Base-by-base conservation (phyloP, 257 asterid genomes). In the Solanum pinnatisectum region DNA sequence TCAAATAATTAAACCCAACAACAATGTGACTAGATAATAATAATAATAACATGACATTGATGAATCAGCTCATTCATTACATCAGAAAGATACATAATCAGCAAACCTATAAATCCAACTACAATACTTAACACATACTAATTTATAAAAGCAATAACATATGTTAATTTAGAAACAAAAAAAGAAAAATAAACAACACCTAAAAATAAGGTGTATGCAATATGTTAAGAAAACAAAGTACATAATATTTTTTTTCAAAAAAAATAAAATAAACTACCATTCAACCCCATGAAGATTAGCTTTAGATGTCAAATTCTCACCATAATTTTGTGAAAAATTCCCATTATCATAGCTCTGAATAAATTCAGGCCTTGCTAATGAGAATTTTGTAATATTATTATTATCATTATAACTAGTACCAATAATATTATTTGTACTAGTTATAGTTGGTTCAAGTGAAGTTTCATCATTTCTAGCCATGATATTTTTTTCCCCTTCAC, bases 401-500 rank as follows among this genome's bases (percentile, higher is more conserved):
- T 46, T 25, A 20, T 35, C 67, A 5, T 37, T 86, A 88, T 11
- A 71, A 87, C 65, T 79, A 88, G 13, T 83, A 83, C 22, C n/a
- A 37, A 3, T 56, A 63, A 10, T 63, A 63, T 63, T 63, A 59
- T 22, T 9, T 85, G 81, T 72, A 33, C 79, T 63, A 40, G 81
- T 36, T 23, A 63, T 63, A 8, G 27, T 23, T 59, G 87, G 59
- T 27, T 25, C 30, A 46, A 35, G 22, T 12, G 16, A 63, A 84
- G 83, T 56, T 10, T 84, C 89, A 20, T 92, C 92, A 23, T 88
- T 85, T 71, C 88, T 88, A 60, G 90, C 88, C 88, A 87, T 83
- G 35, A 42, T 52, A 83, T 32, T 88, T 68, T 88, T 90, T 16
- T 90, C 94, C 16, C 87, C 95, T 78, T 93, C 94, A 71, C 49